Percentiles rank a stretch among this genome's conserved stretches.
These are phyloP conservation scores for Lipomyces lipofer DNA, from an alignment of 805 yeast genomes.

Conservation along the genomic window DNA sequence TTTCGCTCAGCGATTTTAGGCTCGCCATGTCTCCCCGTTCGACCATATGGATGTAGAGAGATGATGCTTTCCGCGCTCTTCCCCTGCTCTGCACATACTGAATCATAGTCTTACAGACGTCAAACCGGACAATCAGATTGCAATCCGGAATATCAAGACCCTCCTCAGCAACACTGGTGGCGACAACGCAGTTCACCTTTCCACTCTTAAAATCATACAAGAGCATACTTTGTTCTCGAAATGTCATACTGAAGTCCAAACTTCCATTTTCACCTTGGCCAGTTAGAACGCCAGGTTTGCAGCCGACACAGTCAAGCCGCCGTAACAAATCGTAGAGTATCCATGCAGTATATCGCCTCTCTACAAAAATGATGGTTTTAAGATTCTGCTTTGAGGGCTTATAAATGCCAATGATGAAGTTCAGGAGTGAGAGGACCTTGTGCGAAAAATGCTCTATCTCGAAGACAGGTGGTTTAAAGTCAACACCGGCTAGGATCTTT, in stretches of 20 bases:
- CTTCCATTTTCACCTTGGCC: constrained; percentile 11
- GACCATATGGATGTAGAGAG: constrained; percentile 5
- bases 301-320: not conserved
- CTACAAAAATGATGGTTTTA: constrained; percentile 10
- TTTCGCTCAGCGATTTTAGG: not conserved
- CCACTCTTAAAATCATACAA: constrained; percentile 10
- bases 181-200: constrained; percentile 9
- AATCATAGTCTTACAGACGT: constrained; percentile 8
- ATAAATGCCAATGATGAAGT: not conserved
- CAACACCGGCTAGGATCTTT: not conserved
- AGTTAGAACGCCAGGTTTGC: constrained; percentile 3
- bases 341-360: constrained; percentile 12
- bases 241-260: constrained; percentile 9
- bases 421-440: constrained; percentile 6
- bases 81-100: constrained; percentile 19
- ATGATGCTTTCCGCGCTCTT: constrained; percentile 12
- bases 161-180: constrained; percentile 25
- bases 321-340: constrained; percentile 1
- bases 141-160: constrained; percentile 24
- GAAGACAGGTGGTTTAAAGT: not conserved
- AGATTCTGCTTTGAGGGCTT: not conserved
- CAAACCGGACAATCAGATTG: constrained; percentile 17
- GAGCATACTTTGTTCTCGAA: constrained; percentile 7
- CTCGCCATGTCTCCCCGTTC: not conserved
- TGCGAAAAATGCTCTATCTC: constrained; percentile 1